phyloP scores from a whole-genome alignment of 2,329 filamentous ascomycete species.

The Verruconis gallopava region DNA sequence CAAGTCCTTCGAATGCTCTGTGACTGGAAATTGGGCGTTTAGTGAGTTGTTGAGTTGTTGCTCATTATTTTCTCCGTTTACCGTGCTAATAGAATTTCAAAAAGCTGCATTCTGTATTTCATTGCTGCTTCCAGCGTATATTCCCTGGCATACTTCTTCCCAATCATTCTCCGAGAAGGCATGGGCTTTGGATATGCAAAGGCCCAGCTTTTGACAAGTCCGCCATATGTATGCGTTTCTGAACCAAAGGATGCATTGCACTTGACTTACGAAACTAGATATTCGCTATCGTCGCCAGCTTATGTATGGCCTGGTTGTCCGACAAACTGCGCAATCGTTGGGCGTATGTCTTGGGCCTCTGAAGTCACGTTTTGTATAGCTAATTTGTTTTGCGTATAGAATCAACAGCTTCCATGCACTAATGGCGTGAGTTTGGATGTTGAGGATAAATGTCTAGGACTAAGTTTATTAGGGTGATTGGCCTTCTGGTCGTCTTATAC shows the following conservation, averaged over 20 bases:
- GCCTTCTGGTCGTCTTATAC: conserved; percentile 11
- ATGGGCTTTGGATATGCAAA: conserved; percentile 6
- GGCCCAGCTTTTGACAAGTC: conserved; percentile 2
- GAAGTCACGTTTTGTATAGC: not conserved
- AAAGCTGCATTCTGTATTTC: not conserved
- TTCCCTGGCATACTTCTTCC: not conserved
- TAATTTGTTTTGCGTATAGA: not conserved
- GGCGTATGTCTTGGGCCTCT: not conserved
- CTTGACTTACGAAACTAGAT: not conserved
- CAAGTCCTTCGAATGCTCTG: not conserved
- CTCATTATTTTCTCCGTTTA: no score
- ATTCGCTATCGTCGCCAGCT: conserved; percentile 2
- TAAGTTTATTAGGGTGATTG: conserved; percentile 7
- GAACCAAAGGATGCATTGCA: not conserved
- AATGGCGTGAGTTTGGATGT: not conserved
- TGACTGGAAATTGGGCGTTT: conserved; percentile 4
- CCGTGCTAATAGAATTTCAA: no score
- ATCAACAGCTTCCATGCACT: not conserved
- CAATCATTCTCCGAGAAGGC: conserved; percentile 1
- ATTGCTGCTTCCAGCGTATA: not conserved
- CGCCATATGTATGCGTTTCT: not conserved
- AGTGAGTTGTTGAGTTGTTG: no score
- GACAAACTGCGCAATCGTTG: conserved; percentile 1
- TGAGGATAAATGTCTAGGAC: not conserved
- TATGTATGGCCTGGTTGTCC: conserved; percentile 3